These are phyloP conservation scores for Cercophora samala DNA, from an alignment of 495 filamentous ascomycete genomes.

Conservation along the genomic window DNA sequence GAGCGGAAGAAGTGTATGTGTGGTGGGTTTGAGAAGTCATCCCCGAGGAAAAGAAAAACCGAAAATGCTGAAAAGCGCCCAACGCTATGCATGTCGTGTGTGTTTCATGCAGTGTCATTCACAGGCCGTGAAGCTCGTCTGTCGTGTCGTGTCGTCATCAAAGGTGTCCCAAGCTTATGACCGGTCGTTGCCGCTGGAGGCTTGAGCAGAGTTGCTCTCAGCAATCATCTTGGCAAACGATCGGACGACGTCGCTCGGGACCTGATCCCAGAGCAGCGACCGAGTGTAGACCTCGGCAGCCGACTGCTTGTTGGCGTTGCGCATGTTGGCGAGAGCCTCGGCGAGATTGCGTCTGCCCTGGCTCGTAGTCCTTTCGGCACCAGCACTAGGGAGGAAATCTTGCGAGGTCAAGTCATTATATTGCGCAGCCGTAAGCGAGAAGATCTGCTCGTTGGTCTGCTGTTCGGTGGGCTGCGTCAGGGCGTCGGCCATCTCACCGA, in stretches of 20 bases:
- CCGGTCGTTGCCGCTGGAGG: constrained; percentile 35
- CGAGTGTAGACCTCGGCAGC: constrained; percentile 88
- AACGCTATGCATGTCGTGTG: constrained; percentile 16
- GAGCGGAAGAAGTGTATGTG: constrained; percentile 37
- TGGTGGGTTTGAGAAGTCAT: constrained; percentile 9
- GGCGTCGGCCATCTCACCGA: constrained; percentile 70
- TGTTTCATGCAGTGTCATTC: constrained; percentile 15
- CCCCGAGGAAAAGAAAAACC: constrained; percentile 26
- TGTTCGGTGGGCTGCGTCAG: constrained; percentile 75
- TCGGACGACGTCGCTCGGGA: constrained; percentile 85
- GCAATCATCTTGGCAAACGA: constrained; percentile 88
- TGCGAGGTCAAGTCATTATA: constrained; percentile 81
- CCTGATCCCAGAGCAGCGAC: constrained; percentile 89
- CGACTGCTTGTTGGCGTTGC: constrained; percentile 59
- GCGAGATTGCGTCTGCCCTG: constrained; percentile 69
- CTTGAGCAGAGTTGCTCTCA: constrained; percentile 45
- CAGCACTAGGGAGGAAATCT: constrained; percentile 56
- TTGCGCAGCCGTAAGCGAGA: constrained; percentile 78
- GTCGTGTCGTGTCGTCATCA: constrained; percentile 19
- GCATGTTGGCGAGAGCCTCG: constrained; percentile 77
- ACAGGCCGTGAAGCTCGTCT: constrained; percentile 16
- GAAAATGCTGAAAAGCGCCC: constrained; percentile 12
- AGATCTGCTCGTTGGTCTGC: constrained; percentile 86
- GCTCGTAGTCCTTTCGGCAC: constrained; percentile 47
- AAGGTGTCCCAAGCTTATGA: constrained; percentile 32